Evolutionary conservation across 495 filamentous ascomycete genomes (phyloP), one percentile per base, ranked within the genome.

Genomic region (Hamigera avellanea): DNA sequence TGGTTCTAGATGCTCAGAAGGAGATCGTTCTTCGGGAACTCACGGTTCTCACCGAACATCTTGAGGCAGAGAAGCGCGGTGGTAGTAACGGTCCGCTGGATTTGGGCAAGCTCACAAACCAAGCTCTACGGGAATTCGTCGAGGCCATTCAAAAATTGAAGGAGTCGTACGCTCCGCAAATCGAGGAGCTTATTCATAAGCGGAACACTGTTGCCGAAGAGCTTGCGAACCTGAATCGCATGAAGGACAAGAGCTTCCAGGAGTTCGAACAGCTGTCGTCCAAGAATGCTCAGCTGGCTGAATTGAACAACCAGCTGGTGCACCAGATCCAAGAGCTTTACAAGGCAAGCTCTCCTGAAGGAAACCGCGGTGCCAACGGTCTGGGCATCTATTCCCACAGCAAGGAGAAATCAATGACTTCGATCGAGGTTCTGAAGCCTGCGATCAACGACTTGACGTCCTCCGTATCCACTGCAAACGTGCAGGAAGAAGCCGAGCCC

Each of bases 21-120:
- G 93, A 99, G 56, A 86, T 95, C 45, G 86, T 95, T 50, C 75
- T 99, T 38, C 79, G 85, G 14, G 88, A 99, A 52, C 69, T 99
- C 15, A 82, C 88, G 40, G 78, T 87, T 9, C 73, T 96, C 42
- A 85, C 87, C 5, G 84, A 91, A 15, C 75, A 80, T 39, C 64
- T 84, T 9, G 73, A 75, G 43, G 67, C 68, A 53, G 83, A 67
- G 33, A 85, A 82, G 56, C 70, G 76, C 14, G 72, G 63, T 43
- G 65, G 56, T 28, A 45, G 36, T 13, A 78, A 76, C 47, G 69
- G 80, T 37, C 75, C 81, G 9, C 62, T 87, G 38, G 81, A 87
- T 48, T 62, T 82, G 26, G 71, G 69, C 10, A 81, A 85, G 49
- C 61, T 96, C 19, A 83, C 89, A 45, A 86, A 86, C 8, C 78